These are phyloP conservation scores for Populus hybrid DNA, from an alignment of 441 rosid species.

Conservation along the genomic window DNA sequence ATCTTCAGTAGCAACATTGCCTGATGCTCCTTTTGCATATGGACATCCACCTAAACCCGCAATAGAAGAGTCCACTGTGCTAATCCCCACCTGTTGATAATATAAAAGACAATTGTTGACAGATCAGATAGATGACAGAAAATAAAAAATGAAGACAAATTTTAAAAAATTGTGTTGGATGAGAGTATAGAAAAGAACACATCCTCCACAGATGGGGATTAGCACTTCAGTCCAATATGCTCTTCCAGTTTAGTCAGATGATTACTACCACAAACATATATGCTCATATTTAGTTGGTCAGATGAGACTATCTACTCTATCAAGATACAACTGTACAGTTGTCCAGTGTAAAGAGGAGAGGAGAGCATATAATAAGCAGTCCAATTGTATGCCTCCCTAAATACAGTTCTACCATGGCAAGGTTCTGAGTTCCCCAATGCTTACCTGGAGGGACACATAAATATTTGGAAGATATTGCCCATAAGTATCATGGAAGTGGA, in stretches of 20 bases:
- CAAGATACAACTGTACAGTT: too few relatives aligned
- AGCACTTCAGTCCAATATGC: too few relatives aligned
- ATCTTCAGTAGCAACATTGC: conserved; percentile 92
- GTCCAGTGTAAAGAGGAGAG: too few relatives aligned
- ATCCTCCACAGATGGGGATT: neutral
- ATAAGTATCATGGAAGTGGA: conserved; percentile 96
- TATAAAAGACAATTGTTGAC: neutral
- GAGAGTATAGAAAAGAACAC: neutral
- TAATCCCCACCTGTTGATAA: conserved; percentile 75
- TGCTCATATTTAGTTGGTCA: too few relatives aligned
- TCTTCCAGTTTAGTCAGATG: too few relatives aligned
- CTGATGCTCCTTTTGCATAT: conserved; percentile 93
- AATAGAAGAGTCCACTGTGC: conserved; percentile 73
- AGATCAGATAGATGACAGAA: neutral
- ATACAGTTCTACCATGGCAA: neutral
- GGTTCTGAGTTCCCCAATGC: neutral
- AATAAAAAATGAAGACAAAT: neutral
- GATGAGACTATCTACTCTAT: too few relatives aligned
- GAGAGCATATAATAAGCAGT: too few relatives aligned
- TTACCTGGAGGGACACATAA: conserved; percentile 80
- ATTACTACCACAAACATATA: too few relatives aligned
- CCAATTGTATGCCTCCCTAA: neutral
- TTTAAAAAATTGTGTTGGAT: neutral
- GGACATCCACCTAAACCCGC: conserved; percentile 98
- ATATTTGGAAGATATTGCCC: conserved; percentile 96